phyloP scores from a whole-genome alignment of 371 early-diverging fungal species.

The Zancudomyces culisetae region DNA sequence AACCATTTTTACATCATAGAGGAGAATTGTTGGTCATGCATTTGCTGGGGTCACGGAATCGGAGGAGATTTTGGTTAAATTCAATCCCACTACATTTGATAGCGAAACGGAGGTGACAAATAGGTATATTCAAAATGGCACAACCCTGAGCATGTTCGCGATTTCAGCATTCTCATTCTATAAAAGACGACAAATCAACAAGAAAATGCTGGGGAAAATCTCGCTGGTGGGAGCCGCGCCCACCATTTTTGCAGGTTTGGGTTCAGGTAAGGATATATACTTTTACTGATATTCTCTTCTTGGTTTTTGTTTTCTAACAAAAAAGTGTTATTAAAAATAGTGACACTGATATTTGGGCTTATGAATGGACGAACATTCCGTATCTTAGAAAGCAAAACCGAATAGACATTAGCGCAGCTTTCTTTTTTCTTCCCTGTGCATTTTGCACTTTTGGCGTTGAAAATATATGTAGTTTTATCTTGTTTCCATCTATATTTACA shows the following conservation, averaged over 20 bases:
- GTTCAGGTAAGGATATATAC: background rate
- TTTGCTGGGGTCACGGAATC: conserved; percentile 1
- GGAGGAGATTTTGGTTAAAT: background rate
- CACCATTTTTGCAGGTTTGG: background rate
- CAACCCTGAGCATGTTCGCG: background rate
- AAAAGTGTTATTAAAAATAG: too few relatives aligned
- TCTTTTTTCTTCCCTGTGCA: too few relatives aligned
- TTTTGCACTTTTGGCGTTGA: too few relatives aligned
- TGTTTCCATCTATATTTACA: too few relatives aligned
- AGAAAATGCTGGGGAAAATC: background rate
- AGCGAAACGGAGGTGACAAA: background rate
- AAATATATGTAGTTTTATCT: too few relatives aligned
- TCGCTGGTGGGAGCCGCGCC: background rate
- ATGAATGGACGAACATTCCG: too few relatives aligned
- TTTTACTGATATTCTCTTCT: too few relatives aligned
- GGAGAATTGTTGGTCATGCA: background rate
- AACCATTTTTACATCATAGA: too few relatives aligned
- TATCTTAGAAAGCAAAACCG: too few relatives aligned
- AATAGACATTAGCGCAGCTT: too few relatives aligned
- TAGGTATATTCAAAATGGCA: background rate
- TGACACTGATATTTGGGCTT: too few relatives aligned
- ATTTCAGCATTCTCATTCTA: background rate
- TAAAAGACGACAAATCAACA: background rate
- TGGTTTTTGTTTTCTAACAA: too few relatives aligned
- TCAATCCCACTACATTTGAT: background rate